Conservation (phyloP, 441 rosid species). For the Pelargonium myrrhifolium region DNA sequence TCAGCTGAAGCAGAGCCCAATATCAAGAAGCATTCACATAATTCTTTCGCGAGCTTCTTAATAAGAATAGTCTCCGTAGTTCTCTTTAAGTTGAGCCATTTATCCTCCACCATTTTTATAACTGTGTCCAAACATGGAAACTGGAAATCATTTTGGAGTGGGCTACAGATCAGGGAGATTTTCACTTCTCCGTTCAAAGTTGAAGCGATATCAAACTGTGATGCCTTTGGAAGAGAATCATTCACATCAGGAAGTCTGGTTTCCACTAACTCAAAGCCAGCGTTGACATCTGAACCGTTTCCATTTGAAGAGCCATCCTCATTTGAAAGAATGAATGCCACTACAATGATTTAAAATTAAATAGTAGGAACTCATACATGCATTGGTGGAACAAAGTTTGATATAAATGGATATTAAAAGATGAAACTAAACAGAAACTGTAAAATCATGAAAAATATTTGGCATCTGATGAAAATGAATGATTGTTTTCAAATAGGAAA, state of each 20-base stretch:
- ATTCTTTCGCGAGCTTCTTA: conserved; percentile 54
- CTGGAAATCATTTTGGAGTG: conserved; percentile 41
- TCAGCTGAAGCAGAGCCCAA: conserved; percentile 49
- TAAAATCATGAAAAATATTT: background rate
- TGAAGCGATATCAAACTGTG: conserved; percentile 50
- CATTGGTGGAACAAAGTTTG: background rate
- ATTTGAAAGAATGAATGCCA: background rate
- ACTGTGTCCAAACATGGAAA: conserved; percentile 63
- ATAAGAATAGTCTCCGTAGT: conserved; percentile 69
- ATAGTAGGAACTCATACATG: too few relatives aligned
- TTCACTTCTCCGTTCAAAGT: conserved; percentile 74
- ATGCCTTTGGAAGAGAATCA: background rate
- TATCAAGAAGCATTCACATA: conserved; percentile 68
- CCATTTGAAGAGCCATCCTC: background rate
- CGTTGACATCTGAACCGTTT: background rate
- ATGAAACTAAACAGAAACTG: background rate
- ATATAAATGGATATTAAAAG: background rate
- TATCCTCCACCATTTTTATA: conserved; percentile 56
- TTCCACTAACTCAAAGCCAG: background rate
- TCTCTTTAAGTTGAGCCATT: conserved; percentile 63
- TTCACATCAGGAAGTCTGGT: background rate
- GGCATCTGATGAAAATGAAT: background rate
- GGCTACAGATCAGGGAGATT: conserved; percentile 51
- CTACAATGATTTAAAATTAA: background rate
- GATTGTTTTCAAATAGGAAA: background rate